Conservation (phyloP, 2,329 filamentous ascomycete genomes). For the Penicillium sp. region DNA sequence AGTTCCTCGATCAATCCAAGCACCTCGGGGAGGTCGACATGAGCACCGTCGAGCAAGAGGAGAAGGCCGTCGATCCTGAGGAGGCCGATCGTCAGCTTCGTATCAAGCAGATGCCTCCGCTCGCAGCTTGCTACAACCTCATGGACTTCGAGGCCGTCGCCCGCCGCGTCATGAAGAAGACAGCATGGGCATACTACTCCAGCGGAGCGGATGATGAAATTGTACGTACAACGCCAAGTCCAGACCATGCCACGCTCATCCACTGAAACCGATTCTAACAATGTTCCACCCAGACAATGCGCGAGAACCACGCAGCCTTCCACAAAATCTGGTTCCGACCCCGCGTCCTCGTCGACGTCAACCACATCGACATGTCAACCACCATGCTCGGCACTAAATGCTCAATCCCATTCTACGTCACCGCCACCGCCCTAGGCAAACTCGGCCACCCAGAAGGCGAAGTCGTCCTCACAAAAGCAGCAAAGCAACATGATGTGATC, state of each 20-base stretch:
- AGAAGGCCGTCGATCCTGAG: conserved; percentile 66
- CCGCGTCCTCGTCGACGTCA: conserved; percentile 82
- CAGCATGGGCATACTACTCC: conserved; percentile 96
- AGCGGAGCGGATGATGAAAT: conserved; percentile 89
- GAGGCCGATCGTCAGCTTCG: conserved; percentile 74
- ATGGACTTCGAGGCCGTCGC: conserved; percentile 96
- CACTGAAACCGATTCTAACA: conserved; percentile 1
- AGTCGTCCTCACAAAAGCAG: conserved; percentile 81
- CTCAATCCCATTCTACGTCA: conserved; percentile 91
- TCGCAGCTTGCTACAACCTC: conserved; percentile 89
- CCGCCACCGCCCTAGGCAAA: conserved; percentile 92
- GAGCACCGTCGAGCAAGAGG: conserved; percentile 68
- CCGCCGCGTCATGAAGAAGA: conserved; percentile 87
- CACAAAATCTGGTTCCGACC: conserved; percentile 98
- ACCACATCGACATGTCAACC: conserved; percentile 79
- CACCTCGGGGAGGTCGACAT: conserved; percentile 90
- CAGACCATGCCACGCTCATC: conserved; percentile 5
- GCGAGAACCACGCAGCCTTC: conserved; percentile 93
- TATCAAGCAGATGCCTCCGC: conserved; percentile 70
- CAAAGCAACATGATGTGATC: conserved; percentile 81
- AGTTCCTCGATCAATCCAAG: conserved; percentile 79
- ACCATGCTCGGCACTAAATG: conserved; percentile 90
- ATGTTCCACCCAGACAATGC: conserved; percentile 66
- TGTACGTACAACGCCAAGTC: conserved; percentile 45
- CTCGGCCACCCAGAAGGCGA: conserved; percentile 92